Evolutionary conservation across 805 yeast species (phyloP).

Genomic region (Suhomyces sp.): DNA sequence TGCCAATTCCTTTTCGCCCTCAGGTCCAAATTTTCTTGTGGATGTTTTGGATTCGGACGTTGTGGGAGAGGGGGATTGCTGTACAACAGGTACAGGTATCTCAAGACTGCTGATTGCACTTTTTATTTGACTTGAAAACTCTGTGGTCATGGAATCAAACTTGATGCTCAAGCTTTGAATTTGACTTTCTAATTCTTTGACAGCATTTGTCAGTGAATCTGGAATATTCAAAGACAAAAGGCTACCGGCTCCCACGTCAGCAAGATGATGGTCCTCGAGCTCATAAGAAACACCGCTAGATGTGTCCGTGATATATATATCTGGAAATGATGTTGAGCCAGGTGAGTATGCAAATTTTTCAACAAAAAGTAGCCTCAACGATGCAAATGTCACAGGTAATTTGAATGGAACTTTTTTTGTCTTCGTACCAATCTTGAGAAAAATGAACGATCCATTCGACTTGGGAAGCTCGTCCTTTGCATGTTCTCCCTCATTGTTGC

Average conservation of each 20-base stretch:
- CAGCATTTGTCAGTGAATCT: conserved; percentile 20
- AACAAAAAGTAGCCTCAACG: conserved; percentile 70
- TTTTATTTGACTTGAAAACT: conserved; percentile 17
- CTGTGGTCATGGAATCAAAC: conserved; percentile 15
- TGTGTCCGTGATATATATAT: conserved; percentile 68
- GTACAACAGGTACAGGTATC: conserved; percentile 16
- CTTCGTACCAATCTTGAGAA: conserved; percentile 49
- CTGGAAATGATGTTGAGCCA: conserved; percentile 69
- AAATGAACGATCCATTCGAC: conserved; percentile 27
- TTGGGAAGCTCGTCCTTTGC: conserved; percentile 6
- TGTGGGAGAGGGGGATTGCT: conserved; percentile 9
- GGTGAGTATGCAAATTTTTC: conserved; percentile 88
- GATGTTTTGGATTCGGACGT: background rate
- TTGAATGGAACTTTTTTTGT: conserved; percentile 54
- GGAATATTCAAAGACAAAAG: conserved; percentile 60
- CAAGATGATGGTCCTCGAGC: conserved; percentile 66
- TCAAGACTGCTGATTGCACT: conserved; percentile 22
- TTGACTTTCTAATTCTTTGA: conserved; percentile 21
- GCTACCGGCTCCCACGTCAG: conserved; percentile 58
- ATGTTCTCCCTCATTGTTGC: background rate
- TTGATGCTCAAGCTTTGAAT: conserved; percentile 15
- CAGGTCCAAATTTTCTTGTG: background rate
- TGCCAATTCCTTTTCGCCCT: conserved; percentile 31
- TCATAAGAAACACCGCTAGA: conserved; percentile 67
- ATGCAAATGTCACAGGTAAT: conserved; percentile 49